These are phyloP conservation scores for Vanrija humicola DNA, from an alignment of 1,284 basidiomycete species.

Conservation along the genomic window DNA sequence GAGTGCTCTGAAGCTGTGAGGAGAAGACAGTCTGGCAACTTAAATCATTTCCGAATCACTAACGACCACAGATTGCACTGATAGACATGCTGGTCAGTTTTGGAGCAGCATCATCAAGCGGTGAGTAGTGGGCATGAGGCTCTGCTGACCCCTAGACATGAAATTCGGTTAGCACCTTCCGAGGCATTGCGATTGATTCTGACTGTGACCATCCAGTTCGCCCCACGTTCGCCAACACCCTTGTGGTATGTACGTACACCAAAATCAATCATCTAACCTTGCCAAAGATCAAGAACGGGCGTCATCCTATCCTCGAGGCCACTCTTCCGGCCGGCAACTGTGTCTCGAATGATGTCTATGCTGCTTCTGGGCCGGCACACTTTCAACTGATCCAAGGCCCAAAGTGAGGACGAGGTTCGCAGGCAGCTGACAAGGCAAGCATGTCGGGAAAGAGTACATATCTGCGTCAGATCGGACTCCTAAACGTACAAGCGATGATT, in stretches of 20 bases:
- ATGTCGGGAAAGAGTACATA: conserved; percentile 95
- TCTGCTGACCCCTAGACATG: background rate
- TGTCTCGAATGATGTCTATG: conserved; percentile 71
- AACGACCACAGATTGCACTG: background rate
- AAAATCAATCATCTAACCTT: background rate
- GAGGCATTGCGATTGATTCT: background rate
- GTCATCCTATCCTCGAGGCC: conserved; percentile 79
- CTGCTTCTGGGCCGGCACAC: conserved; percentile 63
- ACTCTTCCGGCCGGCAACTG: conserved; percentile 65
- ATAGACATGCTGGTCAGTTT: conserved; percentile 65
- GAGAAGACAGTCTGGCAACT: background rate
- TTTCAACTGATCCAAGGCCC: conserved; percentile 88
- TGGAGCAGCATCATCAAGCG: conserved; percentile 49
- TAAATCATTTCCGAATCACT: background rate
- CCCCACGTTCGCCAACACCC: conserved; percentile 77
- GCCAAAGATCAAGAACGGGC: conserved; percentile 64
- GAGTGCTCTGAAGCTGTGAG: conserved; percentile 79
- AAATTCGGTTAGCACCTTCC: too few relatives aligned
- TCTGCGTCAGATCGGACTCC: conserved; percentile 75
- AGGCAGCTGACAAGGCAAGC: conserved; percentile 48
- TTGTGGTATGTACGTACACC: conserved; percentile 53
- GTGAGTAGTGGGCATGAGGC: conserved; percentile 47
- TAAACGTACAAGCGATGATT: conserved; percentile 79
- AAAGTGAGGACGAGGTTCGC: conserved; percentile 57
- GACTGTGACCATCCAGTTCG: conserved; percentile 57